Conservation (phyloP, 331 rosid species). For the Malus hybrid region DNA sequence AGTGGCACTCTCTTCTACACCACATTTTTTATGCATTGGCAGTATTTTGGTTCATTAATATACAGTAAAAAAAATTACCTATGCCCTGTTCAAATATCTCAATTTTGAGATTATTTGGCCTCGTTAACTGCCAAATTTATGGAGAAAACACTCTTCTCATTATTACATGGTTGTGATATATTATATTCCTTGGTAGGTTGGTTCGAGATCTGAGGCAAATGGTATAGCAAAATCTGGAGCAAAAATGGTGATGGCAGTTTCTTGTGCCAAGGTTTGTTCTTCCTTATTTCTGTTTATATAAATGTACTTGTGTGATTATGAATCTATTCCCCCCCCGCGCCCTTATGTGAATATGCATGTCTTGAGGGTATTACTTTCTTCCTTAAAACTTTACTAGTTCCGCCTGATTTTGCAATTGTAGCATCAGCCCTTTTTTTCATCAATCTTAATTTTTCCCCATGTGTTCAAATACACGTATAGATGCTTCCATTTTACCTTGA, state of each 20-base stretch:
- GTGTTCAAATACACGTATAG: background rate
- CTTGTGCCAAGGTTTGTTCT: constrained; percentile 85
- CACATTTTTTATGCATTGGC: background rate
- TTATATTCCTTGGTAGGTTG: constrained; percentile 48
- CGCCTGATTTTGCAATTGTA: background rate
- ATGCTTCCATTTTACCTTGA: background rate
- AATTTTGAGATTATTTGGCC: background rate
- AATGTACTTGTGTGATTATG: background rate
- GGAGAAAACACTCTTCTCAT: background rate
- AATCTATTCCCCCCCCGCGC: background rate
- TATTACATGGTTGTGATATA: background rate
- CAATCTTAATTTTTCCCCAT: background rate
- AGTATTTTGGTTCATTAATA: background rate
- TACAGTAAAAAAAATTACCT: background rate
- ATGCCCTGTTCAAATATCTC: background rate
- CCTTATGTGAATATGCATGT: background rate
- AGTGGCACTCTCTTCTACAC: background rate
- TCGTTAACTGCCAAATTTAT: background rate
- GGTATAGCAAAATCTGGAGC: constrained; percentile 97
- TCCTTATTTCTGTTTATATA: background rate
- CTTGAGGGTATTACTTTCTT: background rate
- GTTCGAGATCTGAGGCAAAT: constrained; percentile 89
- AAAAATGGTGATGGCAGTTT: constrained; percentile 97
- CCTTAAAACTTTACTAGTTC: background rate
- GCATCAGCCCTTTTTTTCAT: background rate